Evolutionary conservation across 495 filamentous ascomycete species (phyloP).

Genomic region (Letharia lupina): DNA sequence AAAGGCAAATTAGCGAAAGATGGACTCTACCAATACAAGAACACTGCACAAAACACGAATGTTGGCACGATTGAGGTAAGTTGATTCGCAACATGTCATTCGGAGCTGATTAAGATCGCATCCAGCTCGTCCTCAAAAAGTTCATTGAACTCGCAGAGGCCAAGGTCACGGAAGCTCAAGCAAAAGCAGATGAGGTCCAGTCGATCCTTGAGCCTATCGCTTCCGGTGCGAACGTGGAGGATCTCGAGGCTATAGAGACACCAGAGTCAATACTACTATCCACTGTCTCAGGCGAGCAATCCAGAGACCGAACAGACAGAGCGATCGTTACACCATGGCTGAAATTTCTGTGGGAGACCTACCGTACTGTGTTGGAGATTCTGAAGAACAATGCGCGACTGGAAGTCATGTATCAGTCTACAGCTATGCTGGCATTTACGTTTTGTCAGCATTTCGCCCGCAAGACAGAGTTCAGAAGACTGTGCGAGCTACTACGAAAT

Average conservation of each 20-base stretch:
- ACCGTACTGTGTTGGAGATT: constrained; percentile 95
- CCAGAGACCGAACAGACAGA: constrained; percentile 89
- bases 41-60: constrained; percentile 97
- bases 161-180: constrained; percentile 93
- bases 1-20: constrained; percentile 98
- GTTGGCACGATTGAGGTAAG: constrained; percentile 92
- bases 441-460: constrained; percentile 97
- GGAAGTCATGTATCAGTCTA: constrained; percentile 96
- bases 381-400: constrained; percentile 96
- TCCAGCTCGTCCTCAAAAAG: constrained; percentile 78
- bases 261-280: constrained; percentile 96
- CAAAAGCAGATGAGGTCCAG: constrained; percentile 91
- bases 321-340: constrained; percentile 98
- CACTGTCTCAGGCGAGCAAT: constrained; percentile 96
- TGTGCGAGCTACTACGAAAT: constrained; percentile 95
- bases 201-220: constrained; percentile 65
- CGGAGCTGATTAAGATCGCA: constrained; percentile 11
- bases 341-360: constrained; percentile 99
- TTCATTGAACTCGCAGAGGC: constrained; percentile 95
- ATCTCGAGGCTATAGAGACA: constrained; percentile 93
- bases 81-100: constrained; percentile 4
- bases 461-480: constrained; percentile 97
- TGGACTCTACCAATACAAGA: constrained; percentile 98
- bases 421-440: constrained; percentile 93
- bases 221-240: constrained; percentile 73